A percentile compares a stretch with the other conserved stretches of the same genome.
These are phyloP conservation scores for Colletotrichum sp. DNA, from an alignment of 2,329 filamentous ascomycete species.

Conservation along the genomic window DNA sequence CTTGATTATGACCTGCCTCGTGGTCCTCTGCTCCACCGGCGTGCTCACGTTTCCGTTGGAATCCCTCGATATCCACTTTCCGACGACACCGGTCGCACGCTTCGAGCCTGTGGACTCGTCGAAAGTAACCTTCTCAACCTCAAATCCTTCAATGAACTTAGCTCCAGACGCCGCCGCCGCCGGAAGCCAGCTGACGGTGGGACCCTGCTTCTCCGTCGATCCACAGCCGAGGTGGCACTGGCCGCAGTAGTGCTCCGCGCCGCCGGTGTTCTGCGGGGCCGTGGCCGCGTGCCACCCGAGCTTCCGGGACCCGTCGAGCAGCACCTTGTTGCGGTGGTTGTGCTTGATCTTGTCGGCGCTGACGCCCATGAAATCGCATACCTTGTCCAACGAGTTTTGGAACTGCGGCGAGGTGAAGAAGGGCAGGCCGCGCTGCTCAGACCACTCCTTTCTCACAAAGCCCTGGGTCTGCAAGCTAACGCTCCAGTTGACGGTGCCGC, in stretches of 20 bases:
- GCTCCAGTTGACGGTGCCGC: conserved; percentile 89
- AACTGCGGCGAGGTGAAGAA: conserved; percentile 79
- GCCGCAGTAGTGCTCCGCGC: conserved; percentile 76
- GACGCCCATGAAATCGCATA: conserved; percentile 82
- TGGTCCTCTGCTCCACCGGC: conserved; percentile 49
- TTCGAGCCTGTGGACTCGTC: conserved; percentile 52
- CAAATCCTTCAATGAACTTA: conserved; percentile 83
- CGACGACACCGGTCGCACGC: conserved; percentile 73
- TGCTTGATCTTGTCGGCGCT: conserved; percentile 70
- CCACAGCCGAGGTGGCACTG: conserved; percentile 66
- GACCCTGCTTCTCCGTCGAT: conserved; percentile 78
- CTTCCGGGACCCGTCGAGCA: conserved; percentile 78
- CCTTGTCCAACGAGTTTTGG: conserved; percentile 79
- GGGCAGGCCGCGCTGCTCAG: conserved; percentile 64
- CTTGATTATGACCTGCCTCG: conserved; percentile 71
- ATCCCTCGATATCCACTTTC: conserved; percentile 78
- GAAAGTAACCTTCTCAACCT: conserved; percentile 74
- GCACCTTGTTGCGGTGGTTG: conserved; percentile 71
- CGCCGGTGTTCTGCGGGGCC: conserved; percentile 82
- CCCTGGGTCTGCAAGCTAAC: conserved; percentile 70
- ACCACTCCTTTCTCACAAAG: conserved; percentile 84
- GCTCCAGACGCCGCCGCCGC: conserved; percentile 81
- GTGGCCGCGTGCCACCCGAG: conserved; percentile 73
- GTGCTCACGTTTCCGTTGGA: conserved; percentile 62
- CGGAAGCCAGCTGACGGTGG: conserved; percentile 77